Percentiles rank a stretch among this genome's conserved stretches.
phyloP scores from a whole-genome alignment of 768 basidiomycete species.

The Mycena amicta region DNA sequence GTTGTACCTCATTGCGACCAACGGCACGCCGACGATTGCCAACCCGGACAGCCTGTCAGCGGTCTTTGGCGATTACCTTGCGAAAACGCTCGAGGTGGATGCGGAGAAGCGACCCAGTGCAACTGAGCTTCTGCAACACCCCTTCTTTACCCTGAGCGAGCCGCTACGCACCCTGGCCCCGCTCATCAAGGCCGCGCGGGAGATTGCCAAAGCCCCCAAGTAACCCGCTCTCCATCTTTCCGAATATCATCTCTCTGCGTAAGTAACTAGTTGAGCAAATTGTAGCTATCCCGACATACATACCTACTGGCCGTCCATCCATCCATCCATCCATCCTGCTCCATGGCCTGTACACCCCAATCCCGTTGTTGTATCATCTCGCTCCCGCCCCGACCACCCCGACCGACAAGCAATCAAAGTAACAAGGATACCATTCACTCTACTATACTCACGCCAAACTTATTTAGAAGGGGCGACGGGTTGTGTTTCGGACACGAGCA shows the following conservation, averaged over 20 bases:
- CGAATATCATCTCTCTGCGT: not conserved
- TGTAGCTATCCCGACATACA: slow-evolving; percentile 3
- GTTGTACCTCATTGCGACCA: slow-evolving; percentile 96
- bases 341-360: slow-evolving; percentile 3
- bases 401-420: not conserved
- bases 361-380: not conserved
- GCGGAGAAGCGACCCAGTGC: slow-evolving; percentile 71
- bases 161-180: slow-evolving; percentile 85
- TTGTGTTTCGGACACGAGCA: no score
- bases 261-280: not conserved
- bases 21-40: slow-evolving; percentile 94
- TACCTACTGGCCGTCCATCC: not conserved
- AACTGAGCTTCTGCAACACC: slow-evolving; percentile 55
- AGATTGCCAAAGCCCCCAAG: slow-evolving; percentile 69
- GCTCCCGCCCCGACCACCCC: no score
- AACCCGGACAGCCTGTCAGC: slow-evolving; percentile 77
- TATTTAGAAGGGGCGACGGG: slow-evolving; percentile 1
- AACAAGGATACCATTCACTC: slow-evolving; percentile 6
- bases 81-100: slow-evolving; percentile 89
- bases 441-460: slow-evolving; percentile 11
- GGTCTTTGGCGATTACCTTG: slow-evolving; percentile 88
- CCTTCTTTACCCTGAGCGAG: slow-evolving; percentile 87
- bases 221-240: not conserved
- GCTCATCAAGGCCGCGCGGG: slow-evolving; percentile 89
- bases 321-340: not conserved